A percentile compares a stretch with the other conserved stretches of the same genome.
Evolutionary conservation across 1,139 yeast species (phyloP).

Genomic region (Meyerozyma sp.): DNA sequence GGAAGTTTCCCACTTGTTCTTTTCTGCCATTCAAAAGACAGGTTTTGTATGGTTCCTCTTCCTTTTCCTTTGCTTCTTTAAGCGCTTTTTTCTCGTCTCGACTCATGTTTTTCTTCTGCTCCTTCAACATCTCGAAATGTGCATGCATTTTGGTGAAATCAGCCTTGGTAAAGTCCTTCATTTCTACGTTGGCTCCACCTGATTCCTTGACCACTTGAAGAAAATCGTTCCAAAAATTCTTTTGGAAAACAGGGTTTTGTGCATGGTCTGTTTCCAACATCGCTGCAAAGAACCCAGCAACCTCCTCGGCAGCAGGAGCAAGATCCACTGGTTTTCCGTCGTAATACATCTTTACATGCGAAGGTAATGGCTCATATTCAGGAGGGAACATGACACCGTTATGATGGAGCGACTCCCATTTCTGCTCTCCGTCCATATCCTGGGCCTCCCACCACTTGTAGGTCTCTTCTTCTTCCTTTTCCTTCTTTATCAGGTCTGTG

Average conservation of each 20-base stretch:
- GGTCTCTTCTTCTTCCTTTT: conserved; percentile 55
- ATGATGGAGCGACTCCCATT: conserved; percentile 85
- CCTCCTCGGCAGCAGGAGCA: conserved; percentile 87
- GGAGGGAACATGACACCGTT: conserved; percentile 94
- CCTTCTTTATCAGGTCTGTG: conserved; percentile 14
- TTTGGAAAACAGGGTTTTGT: conserved; percentile 76
- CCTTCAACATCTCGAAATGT: conserved; percentile 65
- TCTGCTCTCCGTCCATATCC: conserved; percentile 62
- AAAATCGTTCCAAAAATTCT: conserved; percentile 83
- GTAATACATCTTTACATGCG: conserved; percentile 69
- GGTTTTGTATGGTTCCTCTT: conserved; percentile 77
- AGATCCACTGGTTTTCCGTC: conserved; percentile 69
- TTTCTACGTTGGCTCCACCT: conserved; percentile 58
- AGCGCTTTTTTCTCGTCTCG: conserved; percentile 68
- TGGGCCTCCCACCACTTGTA: conserved; percentile 88
- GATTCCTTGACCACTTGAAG: conserved; percentile 57
- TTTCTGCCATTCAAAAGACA: conserved; percentile 83
- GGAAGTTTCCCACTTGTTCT: conserved; percentile 89
- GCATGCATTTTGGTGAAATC: conserved; percentile 75
- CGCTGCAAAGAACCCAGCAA: conserved; percentile 92
- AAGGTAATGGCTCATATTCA: conserved; percentile 79
- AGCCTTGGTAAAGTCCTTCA: conserved; percentile 60
- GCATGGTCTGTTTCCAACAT: conserved; percentile 87
- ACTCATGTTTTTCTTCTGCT: conserved; percentile 64
- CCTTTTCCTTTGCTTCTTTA: conserved; percentile 65